Percentiles rank a stretch among this genome's conserved stretches.
Evolutionary conservation across 1,284 basidiomycete species (phyloP).

Genomic region (Anthracocystis setariae): DNA sequence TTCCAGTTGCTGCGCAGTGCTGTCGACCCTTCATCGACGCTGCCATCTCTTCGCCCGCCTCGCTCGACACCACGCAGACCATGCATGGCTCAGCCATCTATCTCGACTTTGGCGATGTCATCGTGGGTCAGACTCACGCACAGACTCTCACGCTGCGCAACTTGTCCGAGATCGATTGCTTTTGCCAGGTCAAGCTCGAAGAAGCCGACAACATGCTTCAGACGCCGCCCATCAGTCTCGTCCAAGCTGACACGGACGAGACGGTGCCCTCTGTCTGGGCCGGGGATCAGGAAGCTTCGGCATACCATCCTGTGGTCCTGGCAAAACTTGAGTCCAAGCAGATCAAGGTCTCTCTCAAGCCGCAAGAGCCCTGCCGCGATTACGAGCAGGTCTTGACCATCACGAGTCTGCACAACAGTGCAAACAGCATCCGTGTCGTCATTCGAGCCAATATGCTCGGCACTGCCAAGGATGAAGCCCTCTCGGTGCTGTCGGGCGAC

Average conservation of each 20-base stretch:
- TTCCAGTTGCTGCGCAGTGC: conserved; percentile 50
- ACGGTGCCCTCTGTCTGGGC: conserved; percentile 45
- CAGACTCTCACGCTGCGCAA: conserved; percentile 55
- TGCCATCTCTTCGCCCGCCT: conserved; percentile 17
- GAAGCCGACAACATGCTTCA: conserved; percentile 61
- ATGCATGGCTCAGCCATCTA: conserved; percentile 40
- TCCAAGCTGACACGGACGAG: conserved; percentile 28
- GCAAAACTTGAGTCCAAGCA: conserved; percentile 33
- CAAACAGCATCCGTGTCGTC: conserved; percentile 58
- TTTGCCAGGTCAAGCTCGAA: conserved; percentile 60
- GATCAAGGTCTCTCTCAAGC: conserved; percentile 45
- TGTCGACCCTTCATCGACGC: conserved; percentile 48
- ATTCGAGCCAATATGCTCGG: conserved; percentile 65
- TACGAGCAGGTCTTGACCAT: conserved; percentile 64
- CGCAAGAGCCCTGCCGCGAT: conserved; percentile 57
- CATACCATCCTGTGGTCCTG: conserved; percentile 35
- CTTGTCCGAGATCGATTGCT: conserved; percentile 60
- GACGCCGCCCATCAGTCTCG: conserved; percentile 46
- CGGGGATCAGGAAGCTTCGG: conserved; percentile 32
- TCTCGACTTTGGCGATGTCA: conserved; percentile 64
- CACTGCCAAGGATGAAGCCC: conserved; percentile 67
- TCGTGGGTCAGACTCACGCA: conserved; percentile 56
- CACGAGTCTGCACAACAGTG: conserved; percentile 58
- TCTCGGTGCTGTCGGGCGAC: conserved; percentile 69
- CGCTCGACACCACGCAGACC: conserved; percentile 22